Conservation (phyloP, 2,329 filamentous ascomycete genomes). For the Madurella fahalii region DNA sequence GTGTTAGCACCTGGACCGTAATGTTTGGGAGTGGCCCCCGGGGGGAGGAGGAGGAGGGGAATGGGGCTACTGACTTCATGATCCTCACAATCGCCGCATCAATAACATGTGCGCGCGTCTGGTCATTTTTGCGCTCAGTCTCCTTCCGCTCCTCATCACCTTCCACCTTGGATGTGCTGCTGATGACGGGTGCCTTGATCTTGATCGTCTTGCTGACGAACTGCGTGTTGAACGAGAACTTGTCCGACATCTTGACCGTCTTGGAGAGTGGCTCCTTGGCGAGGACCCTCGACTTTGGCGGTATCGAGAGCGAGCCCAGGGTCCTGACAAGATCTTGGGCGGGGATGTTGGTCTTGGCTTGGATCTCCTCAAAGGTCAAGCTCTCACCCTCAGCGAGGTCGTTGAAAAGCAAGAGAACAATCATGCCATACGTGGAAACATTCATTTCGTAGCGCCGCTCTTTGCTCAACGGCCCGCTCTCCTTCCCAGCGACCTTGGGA, state of each 20-base stretch:
- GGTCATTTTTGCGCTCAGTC: constrained; percentile 72
- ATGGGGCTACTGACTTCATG: constrained; percentile 65
- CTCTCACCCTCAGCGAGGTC: constrained; percentile 54
- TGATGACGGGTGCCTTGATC: constrained; percentile 85
- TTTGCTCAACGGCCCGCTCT: constrained; percentile 54
- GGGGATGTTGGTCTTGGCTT: constrained; percentile 76
- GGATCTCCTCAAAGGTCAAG: constrained; percentile 70
- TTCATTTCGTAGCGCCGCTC: constrained; percentile 83
- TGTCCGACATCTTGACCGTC: constrained; percentile 69
- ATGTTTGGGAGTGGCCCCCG: neutral
- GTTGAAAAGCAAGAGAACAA: constrained; percentile 87
- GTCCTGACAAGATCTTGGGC: constrained; percentile 68
- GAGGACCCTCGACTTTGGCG: constrained; percentile 77
- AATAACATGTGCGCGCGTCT: constrained; percentile 65
- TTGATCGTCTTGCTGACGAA: constrained; percentile 81
- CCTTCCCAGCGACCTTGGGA: constrained; percentile 66
- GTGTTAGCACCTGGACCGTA: constrained; percentile 28
- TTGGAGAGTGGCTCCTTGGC: constrained; percentile 77
- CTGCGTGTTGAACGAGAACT: constrained; percentile 74
- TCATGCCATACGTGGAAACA: constrained; percentile 88
- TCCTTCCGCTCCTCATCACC: constrained; percentile 63
- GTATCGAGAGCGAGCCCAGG: constrained; percentile 75
- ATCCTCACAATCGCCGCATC: constrained; percentile 76
- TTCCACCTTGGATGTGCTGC: constrained; percentile 78
- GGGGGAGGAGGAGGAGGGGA: neutral